Base-by-base conservation (phyloP, 306 rosid genomes). In the Begonia peltatifolia region DNA sequence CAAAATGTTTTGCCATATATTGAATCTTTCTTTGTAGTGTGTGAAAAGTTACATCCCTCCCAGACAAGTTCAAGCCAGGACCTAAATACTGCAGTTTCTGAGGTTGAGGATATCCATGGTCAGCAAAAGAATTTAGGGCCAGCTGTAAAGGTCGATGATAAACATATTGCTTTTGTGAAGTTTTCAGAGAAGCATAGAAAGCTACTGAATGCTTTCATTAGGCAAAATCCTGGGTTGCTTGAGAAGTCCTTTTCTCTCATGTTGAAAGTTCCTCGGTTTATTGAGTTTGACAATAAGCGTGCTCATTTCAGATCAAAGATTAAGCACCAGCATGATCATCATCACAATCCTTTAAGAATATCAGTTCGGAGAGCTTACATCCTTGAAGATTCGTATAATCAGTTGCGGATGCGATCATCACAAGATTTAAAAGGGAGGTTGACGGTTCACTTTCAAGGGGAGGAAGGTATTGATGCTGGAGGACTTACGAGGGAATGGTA, bases 401-500 rank as follows among this genome's bases (percentile, higher is more conserved):
- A 89, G 72, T 76, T 89, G 66, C 95, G 97, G 41, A 55, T 89
- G 97, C 79, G 97, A 70, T 69, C 95, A 48, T 71, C 81, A 25
- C 70, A 63, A 64, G 95, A 89, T 72, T 67, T 89, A 79, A 89
- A 82, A 74, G 97, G 97, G 49, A 78, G 97, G 75, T 73, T 89
- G 79, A 85, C 89, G 22, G 97, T 89, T 74, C 89, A 89, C 74
- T 89, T 89, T 61, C 97, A 89, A 89, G 97, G 97, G 73, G 97
- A 89, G 78, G 97, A 89, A 74, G 97, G 97, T 55, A 84, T 89
- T 12, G 97, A 89, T 69, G 97, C 97, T 0, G 97, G 97, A 62
- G 97, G 97, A 46, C 95, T 89, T 56, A 82, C 97, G 41, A 80
- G 97, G 78, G 97, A 89, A 64, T 89, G 97, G 97, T 89, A 89